Percentiles rank a stretch among this genome's conserved stretches.
Conservation (phyloP, 2,329 filamentous ascomycete species). For the Talaromyces atroroseus region DNA sequence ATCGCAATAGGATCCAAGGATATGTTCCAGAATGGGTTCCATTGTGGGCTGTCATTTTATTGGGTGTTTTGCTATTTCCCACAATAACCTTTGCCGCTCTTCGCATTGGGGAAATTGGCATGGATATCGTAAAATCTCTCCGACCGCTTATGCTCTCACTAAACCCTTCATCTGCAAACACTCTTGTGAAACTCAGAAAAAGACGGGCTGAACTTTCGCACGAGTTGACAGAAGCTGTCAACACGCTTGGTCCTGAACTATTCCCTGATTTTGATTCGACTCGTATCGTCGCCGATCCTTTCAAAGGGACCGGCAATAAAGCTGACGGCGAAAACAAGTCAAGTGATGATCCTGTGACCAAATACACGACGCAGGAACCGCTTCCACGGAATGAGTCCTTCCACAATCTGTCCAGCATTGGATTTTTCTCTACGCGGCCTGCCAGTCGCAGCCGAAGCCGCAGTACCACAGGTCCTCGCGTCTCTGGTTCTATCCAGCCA, state of each 20-base stretch:
- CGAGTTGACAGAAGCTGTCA: constrained; percentile 87
- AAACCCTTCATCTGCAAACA: constrained; percentile 77
- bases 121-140: constrained; percentile 96
- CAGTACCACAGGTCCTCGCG: constrained; percentile 64
- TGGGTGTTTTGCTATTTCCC: constrained; percentile 75
- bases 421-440: constrained; percentile 84
- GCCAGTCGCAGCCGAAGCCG: constrained; percentile 72
- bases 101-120: constrained; percentile 93
- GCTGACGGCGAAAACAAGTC: constrained; percentile 16
- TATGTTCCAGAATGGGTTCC: constrained; percentile 73
- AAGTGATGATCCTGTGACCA: constrained; percentile 20
- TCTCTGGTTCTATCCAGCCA: constrained; percentile 58
- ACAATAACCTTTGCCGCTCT: constrained; percentile 87
- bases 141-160: constrained; percentile 80
- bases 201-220: constrained; percentile 68
- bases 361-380: constrained; percentile 40
- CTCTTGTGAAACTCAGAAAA: constrained; percentile 69
- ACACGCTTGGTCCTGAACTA: constrained; percentile 89
- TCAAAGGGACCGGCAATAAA: constrained; percentile 29
- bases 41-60: constrained; percentile 67
- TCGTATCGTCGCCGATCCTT: constrained; percentile 58
- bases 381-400: constrained; percentile 87
- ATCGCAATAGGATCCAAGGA: constrained; percentile 77
- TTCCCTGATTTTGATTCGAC: constrained; percentile 90
- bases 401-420: constrained; percentile 78